phyloP scores from a whole-genome alignment of 2,329 filamentous ascomycete genomes.

The Sclerotinia minor region DNA sequence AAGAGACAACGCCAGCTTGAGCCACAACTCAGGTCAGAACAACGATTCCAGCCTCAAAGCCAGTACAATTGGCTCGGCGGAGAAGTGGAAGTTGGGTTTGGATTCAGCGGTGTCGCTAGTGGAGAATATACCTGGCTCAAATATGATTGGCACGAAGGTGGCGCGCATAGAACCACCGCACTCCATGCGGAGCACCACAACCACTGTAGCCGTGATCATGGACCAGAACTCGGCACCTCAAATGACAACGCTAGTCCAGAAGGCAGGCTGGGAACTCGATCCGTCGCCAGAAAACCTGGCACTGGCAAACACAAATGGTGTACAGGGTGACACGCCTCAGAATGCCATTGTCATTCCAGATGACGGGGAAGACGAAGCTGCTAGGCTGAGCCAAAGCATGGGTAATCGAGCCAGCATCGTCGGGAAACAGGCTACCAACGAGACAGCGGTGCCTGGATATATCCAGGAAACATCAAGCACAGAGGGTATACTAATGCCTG shows the following conservation, averaged over 20 bases:
- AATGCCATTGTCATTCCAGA: not conserved
- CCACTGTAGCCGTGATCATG: not conserved
- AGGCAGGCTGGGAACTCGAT: not conserved
- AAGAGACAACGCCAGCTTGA: not conserved
- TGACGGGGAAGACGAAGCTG: not conserved
- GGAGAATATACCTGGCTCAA: not conserved
- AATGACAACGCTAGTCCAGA: not conserved
- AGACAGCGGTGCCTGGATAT: no score
- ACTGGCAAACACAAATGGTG: not conserved
- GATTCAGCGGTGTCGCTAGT: no score
- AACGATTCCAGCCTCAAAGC: no score
- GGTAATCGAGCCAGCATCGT: not conserved
- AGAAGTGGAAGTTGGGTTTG: not conserved
- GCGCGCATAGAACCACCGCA: accelerated
- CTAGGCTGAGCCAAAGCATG: no score
- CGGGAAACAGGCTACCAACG: not conserved
- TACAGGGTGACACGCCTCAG: not conserved
- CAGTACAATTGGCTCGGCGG: not conserved
- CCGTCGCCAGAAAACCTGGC: not conserved
- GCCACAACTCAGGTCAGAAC: not conserved
- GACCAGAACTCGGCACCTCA: not conserved
- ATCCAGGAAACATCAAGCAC: not conserved
- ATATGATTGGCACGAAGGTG: no score
- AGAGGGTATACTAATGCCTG: not conserved
- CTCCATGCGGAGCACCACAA: not conserved